Evolutionary conservation across 257 asterid genomes (phyloP).

Genomic region (Solanum chilense): DNA sequence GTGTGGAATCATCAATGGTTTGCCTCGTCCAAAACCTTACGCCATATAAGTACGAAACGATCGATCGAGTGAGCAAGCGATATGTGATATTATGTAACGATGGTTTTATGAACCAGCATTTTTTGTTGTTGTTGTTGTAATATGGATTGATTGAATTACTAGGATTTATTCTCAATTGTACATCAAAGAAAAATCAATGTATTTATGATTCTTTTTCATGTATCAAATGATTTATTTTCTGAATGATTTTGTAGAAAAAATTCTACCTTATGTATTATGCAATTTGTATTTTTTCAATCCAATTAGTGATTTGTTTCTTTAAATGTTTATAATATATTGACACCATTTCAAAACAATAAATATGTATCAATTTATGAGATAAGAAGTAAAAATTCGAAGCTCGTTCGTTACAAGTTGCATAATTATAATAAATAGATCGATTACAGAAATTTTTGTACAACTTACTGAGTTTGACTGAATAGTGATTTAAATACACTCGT

Average conservation of each 20-base stretch:
- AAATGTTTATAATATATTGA: too few relatives aligned
- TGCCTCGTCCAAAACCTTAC: background rate
- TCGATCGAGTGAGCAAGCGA: background rate
- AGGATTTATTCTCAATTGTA: background rate
- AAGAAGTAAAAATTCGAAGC: background rate
- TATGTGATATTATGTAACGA: too few relatives aligned
- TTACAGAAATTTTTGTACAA: too few relatives aligned
- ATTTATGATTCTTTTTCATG: background rate
- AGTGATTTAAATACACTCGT: background rate
- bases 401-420: too few relatives aligned
- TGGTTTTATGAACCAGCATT: too few relatives aligned
- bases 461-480: background rate
- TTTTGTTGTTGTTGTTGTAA: background rate
- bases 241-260: background rate
- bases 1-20: background rate
- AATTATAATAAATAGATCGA: too few relatives aligned
- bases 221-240: background rate
- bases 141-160: background rate
- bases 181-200: background rate
- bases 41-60: background rate
- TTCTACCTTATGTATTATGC: too few relatives aligned
- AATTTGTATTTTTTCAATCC: too few relatives aligned
- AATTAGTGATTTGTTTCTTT: too few relatives aligned
- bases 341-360: too few relatives aligned
- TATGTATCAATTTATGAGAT: background rate